phyloP scores from a whole-genome alignment of 108 stramenopile species.

The Nitzschia putrida region DNA sequence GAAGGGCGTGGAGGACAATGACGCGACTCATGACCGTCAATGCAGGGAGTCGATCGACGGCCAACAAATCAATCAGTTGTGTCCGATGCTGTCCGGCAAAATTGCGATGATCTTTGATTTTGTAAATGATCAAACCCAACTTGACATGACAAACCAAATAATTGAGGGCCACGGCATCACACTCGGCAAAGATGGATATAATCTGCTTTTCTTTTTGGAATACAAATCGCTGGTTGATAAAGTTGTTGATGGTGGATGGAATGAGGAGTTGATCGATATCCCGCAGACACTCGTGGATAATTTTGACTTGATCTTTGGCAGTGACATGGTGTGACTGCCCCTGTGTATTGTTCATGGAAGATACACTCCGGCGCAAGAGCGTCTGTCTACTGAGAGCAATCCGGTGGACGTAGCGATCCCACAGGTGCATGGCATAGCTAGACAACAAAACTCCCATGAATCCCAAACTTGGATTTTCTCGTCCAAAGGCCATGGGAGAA shows the following conservation, averaged over 20 bases:
- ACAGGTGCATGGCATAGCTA: constrained; percentile 83
- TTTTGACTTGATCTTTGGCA: constrained; percentile 66
- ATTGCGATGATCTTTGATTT: constrained; percentile 92
- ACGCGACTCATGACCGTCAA: constrained; percentile 77
- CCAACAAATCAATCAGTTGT: constrained; percentile 83
- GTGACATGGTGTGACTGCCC: constrained; percentile 34
- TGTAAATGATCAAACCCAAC: constrained; percentile 93
- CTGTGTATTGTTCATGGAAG: constrained; percentile 1
- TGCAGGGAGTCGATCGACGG: constrained; percentile 79
- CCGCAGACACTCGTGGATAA: constrained; percentile 72
- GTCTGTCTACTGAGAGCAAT: constrained; percentile 58
- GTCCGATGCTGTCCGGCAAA: constrained; percentile 85
- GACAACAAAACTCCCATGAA: constrained; percentile 64
- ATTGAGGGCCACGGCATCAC: constrained; percentile 90
- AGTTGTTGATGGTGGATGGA: constrained; percentile 90
- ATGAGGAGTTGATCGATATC: constrained; percentile 89
- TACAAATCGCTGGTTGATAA: constrained; percentile 82
- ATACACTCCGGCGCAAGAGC: constrained; percentile 47
- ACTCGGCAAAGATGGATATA: constrained; percentile 88
- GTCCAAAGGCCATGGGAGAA: constrained; percentile 76
- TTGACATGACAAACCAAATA: constrained; percentile 88
- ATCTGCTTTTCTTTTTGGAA: constrained; percentile 89
- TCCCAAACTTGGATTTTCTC: constrained; percentile 59
- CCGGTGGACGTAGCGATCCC: constrained; percentile 84
- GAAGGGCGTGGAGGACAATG: constrained; percentile 76